Percentiles rank a stretch among this genome's conserved stretches.
These are phyloP conservation scores for Entomortierella chlamydospora DNA, from an alignment of 192 early-diverging fungal genomes.

Conservation along the genomic window DNA sequence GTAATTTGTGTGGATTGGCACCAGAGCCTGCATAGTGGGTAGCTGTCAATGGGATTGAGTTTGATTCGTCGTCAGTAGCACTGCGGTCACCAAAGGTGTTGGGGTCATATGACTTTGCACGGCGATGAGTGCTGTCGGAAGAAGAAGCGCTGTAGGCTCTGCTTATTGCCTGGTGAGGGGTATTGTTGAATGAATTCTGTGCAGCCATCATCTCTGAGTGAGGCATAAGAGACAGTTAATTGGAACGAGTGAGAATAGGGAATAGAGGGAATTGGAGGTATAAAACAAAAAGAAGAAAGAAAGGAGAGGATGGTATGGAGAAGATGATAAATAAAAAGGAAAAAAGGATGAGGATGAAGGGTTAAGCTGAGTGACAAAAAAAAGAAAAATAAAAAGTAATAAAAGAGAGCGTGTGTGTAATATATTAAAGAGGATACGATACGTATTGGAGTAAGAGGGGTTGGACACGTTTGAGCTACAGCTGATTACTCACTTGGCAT, in stretches of 20 bases:
- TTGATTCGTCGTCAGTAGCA: constrained; percentile 19
- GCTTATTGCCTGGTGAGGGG: constrained; percentile 11
- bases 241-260: not conserved
- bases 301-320: not conserved
- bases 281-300: not conserved
- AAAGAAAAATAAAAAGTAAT: constrained; percentile 3
- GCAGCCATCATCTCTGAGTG: constrained; percentile 28
- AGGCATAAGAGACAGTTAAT: not conserved
- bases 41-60: constrained; percentile 39
- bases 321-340: not conserved
- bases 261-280: not conserved
- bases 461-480: too few species aligned
- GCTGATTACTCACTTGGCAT: too few species aligned
- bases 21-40: constrained; percentile 32
- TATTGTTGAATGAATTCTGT: constrained; percentile 14
- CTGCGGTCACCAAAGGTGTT: constrained; percentile 9
- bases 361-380: not conserved
- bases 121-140: constrained; percentile 29
- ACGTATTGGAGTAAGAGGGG: not conserved
- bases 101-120: constrained; percentile 37
- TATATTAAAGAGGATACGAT: not conserved
- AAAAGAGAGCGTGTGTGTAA: not conserved
- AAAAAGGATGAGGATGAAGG: not conserved
- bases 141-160: constrained; percentile 33
- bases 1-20: not conserved